Evolutionary conservation across 768 basidiomycete species (phyloP).

Genomic region (Punctularia strigosozonata): DNA sequence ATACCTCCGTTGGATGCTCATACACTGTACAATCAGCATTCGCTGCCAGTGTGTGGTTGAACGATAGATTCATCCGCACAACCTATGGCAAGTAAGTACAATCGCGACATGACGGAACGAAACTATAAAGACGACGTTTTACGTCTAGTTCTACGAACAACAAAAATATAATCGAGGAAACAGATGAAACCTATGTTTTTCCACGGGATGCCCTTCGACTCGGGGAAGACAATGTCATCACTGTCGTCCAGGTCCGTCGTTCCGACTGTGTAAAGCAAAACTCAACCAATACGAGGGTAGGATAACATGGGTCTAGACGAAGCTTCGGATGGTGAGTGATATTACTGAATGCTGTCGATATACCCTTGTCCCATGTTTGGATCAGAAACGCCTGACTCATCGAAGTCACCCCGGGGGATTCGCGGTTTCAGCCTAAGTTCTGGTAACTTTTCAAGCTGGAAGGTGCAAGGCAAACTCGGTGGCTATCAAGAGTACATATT

Average conservation of each 20-base stretch:
- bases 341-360: background rate
- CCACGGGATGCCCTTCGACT: conserved; percentile 38
- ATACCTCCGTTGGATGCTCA: background rate
- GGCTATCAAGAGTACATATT: conserved; percentile 25
- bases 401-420: conserved; percentile 69
- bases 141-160: conserved; percentile 53
- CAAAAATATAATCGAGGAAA: conserved; percentile 45
- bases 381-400: conserved; percentile 32
- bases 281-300: too few relatives aligned
- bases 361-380: background rate
- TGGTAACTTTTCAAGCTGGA: conserved; percentile 34
- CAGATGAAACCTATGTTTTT: conserved; percentile 55
- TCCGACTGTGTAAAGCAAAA: too few relatives aligned
- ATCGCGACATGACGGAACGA: too few relatives aligned
- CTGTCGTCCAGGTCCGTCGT: conserved; percentile 53
- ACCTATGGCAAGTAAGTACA: conserved; percentile 59
- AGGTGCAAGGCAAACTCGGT: conserved; percentile 33
- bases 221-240: conserved; percentile 61
- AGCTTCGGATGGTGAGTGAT: conserved; percentile 30
- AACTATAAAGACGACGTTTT: too few relatives aligned
- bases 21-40: conserved; percentile 36
- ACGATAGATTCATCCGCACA: conserved; percentile 57
- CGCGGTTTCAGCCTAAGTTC: conserved; percentile 61
- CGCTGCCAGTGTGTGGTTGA: conserved; percentile 75
- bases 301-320: conserved; percentile 78